Evolutionary conservation across 345 rosid genomes (phyloP).

Genomic region (Arabidopsis arenosa): DNA sequence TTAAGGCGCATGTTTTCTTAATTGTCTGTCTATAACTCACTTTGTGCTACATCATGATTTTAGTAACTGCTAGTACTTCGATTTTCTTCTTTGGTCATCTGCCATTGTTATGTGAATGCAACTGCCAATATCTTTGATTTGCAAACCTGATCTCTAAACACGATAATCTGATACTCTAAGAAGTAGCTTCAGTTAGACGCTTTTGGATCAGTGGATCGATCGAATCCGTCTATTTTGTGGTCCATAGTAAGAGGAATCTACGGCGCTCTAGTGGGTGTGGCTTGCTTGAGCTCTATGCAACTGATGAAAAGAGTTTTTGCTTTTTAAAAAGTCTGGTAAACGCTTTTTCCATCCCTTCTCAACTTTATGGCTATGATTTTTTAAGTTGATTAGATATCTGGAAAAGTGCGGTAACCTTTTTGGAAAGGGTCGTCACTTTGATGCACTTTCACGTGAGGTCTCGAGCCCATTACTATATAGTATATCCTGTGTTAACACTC

Average conservation of each 20-base stretch:
- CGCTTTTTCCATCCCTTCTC: not conserved
- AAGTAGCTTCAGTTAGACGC: not conserved
- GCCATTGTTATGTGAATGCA: not conserved
- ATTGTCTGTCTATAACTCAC: not conserved
- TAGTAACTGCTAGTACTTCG: not conserved
- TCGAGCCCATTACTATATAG: constrained; percentile 1
- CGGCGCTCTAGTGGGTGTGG: not conserved
- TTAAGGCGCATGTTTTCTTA: not conserved
- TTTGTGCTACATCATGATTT: not conserved
- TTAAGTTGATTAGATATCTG: not conserved
- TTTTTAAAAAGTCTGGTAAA: not conserved
- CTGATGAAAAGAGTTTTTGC: not conserved
- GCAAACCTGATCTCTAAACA: not conserved
- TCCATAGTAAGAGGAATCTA: not conserved
- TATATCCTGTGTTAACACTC: not conserved
- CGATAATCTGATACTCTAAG: not conserved
- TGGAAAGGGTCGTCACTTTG: constrained; percentile 34
- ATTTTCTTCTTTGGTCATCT: not conserved
- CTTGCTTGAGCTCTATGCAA: not conserved
- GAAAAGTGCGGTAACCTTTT: constrained; percentile 19
- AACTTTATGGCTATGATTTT: constrained; percentile 3
- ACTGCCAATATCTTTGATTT: not conserved
- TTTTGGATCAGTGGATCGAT: not conserved
- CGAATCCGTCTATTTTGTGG: not conserved
- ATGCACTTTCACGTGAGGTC: constrained; percentile 33